Evolutionary conservation across 2,329 filamentous ascomycete genomes (phyloP), one percentile per base, ranked within the genome.

Genomic region (Ceratocystis albifundus): DNA sequence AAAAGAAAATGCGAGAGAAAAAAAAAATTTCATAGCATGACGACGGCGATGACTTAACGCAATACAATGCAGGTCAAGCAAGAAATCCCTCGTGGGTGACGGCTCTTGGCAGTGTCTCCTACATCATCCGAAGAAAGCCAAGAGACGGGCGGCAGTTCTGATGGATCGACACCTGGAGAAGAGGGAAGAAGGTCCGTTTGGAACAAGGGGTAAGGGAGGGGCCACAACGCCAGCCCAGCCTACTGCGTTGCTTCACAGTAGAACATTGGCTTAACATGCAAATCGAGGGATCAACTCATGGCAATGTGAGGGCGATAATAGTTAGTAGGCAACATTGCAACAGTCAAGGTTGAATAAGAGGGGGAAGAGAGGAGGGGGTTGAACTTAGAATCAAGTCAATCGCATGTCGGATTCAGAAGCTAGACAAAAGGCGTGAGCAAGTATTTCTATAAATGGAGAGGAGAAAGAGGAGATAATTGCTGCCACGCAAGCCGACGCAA

Each of bases 141-240:
- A 36, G 55, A 59, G 55, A 59, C 10, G 55, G 15, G 28, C 55
- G 55, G 55, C 55, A 59, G 36, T 59, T 59, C 55, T 59, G 55
- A 30, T 30, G 15, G 55, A 59, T 59, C 55, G 55, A 36, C 55
- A 59, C 25, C 22, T n/a, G 6, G 5, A 36, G 30, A 22, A 59
- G 17, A 59, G 32, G 17, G 55, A 36, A 25, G 55, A 36, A 28
- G 25, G 55, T 32, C 30, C 25, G 4, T 20, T 59, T n/a, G 20
- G 4, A 8, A 59, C 55, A 59, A 20, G 55, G 55, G 53, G 10
- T 17, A n/a, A 3, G 22, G 10, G 10, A 17, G 22, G 15, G 6
- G 22, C 10, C 22, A 22, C 48, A 53, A 53, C 20, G 48, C 53
- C 53, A 57, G 6, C 46, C 53, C 53, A 57, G 6, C 46, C 46